Conservation (phyloP, 257 asterid genomes). For the Solanum clarkiae region DNA sequence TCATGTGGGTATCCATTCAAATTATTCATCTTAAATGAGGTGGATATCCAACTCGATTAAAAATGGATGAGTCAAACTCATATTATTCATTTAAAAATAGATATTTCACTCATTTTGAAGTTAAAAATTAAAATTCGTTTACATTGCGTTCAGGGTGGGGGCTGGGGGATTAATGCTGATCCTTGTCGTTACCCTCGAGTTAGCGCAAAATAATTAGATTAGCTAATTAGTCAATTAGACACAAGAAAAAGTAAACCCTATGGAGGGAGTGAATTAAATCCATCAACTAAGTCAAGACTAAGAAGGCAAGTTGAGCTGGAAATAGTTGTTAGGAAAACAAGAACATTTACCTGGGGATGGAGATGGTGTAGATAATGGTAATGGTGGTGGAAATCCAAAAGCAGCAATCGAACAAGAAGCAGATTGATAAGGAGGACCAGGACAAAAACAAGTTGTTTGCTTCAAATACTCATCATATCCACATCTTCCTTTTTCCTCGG, state of each 20-base stretch:
- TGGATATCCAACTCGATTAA: too few species aligned
- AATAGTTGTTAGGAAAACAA: not conserved
- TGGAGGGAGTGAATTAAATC: not conserved
- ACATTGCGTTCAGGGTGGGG: too few species aligned
- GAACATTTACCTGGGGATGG: slow-evolving; percentile 4
- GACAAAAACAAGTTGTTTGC: slow-evolving; percentile 42
- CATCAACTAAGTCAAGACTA: not conserved
- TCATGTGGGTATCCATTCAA: too few species aligned
- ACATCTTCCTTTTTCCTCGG: slow-evolving; percentile 37
- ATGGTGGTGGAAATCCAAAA: slow-evolving; percentile 8
- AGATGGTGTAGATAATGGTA: not conserved
- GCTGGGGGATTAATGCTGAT: not conserved
- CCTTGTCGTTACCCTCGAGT: not conserved
- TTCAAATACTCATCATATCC: slow-evolving; percentile 23
- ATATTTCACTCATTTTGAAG: too few species aligned
- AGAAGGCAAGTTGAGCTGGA: not conserved
- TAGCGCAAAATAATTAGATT: not conserved
- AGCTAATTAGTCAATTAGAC: not conserved
- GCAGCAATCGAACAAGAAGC: slow-evolving; percentile 17
- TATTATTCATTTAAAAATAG: too few species aligned
- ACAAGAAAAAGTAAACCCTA: not conserved
- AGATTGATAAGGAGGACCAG: slow-evolving; percentile 21
- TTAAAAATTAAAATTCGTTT: too few species aligned
- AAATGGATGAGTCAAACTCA: too few species aligned
- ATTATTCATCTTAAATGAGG: too few species aligned